Evolutionary conservation across 2,329 filamentous ascomycete species (phyloP).

Genomic region (Rhinocladiella mackenziei): DNA sequence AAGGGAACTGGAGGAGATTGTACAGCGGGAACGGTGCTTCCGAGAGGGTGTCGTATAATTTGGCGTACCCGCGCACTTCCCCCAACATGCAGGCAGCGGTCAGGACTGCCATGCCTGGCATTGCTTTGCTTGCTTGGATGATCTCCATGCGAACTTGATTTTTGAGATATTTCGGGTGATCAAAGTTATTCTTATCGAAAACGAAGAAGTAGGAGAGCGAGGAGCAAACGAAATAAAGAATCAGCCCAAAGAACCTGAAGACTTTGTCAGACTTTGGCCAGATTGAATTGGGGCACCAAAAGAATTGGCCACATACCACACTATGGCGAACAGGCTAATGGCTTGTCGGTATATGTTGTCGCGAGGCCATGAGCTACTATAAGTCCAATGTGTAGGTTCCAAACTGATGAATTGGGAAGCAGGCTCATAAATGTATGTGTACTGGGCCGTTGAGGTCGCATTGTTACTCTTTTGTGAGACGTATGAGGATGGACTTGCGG

Average conservation of each 20-base stretch:
- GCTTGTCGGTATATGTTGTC: constrained; percentile 74
- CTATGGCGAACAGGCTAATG: constrained; percentile 74
- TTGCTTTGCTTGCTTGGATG: constrained; percentile 66
- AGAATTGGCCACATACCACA: constrained; percentile 60
- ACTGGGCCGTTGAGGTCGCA: constrained; percentile 49
- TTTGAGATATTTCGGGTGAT: constrained; percentile 91
- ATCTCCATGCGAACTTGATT: constrained; percentile 89
- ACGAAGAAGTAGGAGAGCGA: constrained; percentile 80
- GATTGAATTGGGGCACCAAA: not conserved
- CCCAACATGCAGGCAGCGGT: constrained; percentile 76
- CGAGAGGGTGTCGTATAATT: constrained; percentile 75
- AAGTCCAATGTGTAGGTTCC: constrained; percentile 70
- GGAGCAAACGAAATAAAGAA: constrained; percentile 82
- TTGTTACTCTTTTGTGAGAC: constrained; percentile 51
- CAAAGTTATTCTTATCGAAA: constrained; percentile 84
- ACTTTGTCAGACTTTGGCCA: constrained; percentile 3
- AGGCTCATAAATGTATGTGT: constrained; percentile 59
- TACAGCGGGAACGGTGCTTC: constrained; percentile 76
- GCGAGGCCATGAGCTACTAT: constrained; percentile 70
- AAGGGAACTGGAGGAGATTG: constrained; percentile 75
- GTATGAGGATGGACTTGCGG: constrained; percentile 53
- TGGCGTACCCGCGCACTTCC: constrained; percentile 79
- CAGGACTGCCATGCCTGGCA: constrained; percentile 78
- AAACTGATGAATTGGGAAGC: constrained; percentile 67
- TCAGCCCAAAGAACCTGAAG: constrained; percentile 73